A percentile compares a stretch with the other conserved stretches of the same genome.
Conservation (phyloP, 306 rosid species). For the Fagus crenata region DNA sequence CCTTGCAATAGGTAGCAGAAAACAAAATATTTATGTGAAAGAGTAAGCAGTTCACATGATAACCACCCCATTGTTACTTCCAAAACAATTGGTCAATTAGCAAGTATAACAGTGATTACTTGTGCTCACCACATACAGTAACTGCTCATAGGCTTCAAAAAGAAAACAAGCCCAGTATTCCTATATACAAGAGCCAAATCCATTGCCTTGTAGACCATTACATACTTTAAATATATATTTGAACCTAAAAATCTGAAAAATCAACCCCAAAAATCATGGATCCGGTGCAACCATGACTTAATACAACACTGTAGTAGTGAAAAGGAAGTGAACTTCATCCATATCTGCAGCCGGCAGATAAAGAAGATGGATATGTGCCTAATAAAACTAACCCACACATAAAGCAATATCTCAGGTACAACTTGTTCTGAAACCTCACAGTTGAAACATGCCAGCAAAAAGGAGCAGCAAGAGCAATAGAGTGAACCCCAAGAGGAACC, state of each 20-base stretch:
- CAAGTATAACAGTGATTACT: conserved; percentile 31
- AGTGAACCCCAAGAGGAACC: conserved; percentile 17
- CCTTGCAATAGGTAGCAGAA: conserved; percentile 41
- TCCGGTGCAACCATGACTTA: conserved; percentile 32
- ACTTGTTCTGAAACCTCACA: conserved; percentile 15
- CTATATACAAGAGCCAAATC: conserved; percentile 32
- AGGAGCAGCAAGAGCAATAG: conserved; percentile 23
- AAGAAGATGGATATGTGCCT: conserved; percentile 26
- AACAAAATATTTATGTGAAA: conserved; percentile 30
- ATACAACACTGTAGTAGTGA: conserved; percentile 6
- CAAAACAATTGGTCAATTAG: conserved; percentile 31
- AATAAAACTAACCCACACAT: conserved; percentile 17
- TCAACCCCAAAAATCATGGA: conserved; percentile 15
- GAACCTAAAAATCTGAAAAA: conserved; percentile 26
- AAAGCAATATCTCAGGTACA: conserved; percentile 10
- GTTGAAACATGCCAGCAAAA: conserved; percentile 28
- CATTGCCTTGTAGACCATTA: conserved; percentile 27
- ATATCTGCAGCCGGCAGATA: conserved; percentile 34
- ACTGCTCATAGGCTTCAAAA: conserved; percentile 26
- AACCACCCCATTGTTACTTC: conserved; percentile 41
- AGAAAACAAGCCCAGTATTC: conserved; percentile 17
- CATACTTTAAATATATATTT: conserved; percentile 16
- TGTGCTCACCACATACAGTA: not conserved
- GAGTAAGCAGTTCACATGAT: conserved; percentile 39
- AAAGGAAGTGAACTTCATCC: conserved; percentile 28